Evolutionary conservation across 371 early-diverging fungal species (phyloP).

Genomic region (Conidiobolus incongruus): DNA sequence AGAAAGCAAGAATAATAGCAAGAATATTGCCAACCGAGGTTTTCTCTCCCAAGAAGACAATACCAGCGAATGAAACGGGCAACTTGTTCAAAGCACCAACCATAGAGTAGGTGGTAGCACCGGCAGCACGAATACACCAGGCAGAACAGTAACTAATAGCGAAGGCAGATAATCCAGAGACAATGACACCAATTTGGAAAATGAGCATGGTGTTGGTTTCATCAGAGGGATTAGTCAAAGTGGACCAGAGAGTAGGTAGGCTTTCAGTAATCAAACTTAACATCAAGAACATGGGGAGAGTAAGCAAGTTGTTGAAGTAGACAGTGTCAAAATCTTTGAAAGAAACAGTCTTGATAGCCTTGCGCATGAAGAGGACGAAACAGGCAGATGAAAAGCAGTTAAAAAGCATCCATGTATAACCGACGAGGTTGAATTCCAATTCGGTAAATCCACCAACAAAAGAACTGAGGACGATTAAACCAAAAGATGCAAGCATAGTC

Average conservation of each 20-base stretch:
- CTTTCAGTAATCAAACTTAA: constrained; percentile 63
- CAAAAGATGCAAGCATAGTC: constrained; percentile 64
- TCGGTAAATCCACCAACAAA: constrained; percentile 72
- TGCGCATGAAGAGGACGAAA: constrained; percentile 79
- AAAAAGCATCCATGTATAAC: constrained; percentile 79
- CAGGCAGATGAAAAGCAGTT: constrained; percentile 86
- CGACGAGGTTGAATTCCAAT: constrained; percentile 27
- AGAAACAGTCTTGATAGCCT: constrained; percentile 54
- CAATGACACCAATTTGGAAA: constrained; percentile 1
- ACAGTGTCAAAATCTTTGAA: constrained; percentile 93
- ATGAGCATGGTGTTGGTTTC: too few relatives aligned
- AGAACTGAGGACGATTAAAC: constrained; percentile 84
- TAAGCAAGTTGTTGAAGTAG: constrained; percentile 85
- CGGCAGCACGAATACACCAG: constrained; percentile 88
- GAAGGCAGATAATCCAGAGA: constrained; percentile 57
- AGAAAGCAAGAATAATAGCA: constrained; percentile 39
- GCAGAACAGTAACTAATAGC: constrained; percentile 80
- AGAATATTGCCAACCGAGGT: constrained; percentile 54
- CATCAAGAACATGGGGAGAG: constrained; percentile 59
- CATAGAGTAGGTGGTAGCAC: constrained; percentile 95
- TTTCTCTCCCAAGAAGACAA: constrained; percentile 80
- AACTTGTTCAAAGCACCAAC: constrained; percentile 98
- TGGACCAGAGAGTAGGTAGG: constrained; percentile 21
- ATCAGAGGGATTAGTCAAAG: too few relatives aligned
- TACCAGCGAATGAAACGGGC: constrained; percentile 85